phyloP scores from a whole-genome alignment of 441 rosid species.

The Populus hybrid region DNA sequence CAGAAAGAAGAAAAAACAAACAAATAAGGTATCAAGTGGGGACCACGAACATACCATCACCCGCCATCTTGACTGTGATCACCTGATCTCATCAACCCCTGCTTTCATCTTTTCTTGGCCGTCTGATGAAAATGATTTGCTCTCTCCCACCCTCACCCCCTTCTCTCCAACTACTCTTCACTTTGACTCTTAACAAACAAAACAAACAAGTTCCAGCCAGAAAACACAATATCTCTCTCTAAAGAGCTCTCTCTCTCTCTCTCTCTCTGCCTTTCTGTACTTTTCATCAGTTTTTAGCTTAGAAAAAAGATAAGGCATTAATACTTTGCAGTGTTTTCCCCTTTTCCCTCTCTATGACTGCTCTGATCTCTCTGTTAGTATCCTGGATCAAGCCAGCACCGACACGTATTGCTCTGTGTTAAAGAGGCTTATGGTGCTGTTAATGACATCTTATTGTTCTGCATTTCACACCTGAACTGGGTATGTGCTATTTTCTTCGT shows the following conservation, averaged over 20 bases:
- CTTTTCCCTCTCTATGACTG: not conserved
- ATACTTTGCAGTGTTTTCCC: slow-evolving; percentile 3
- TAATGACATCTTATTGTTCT: slow-evolving; percentile 16
- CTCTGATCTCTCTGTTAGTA: slow-evolving; percentile 1
- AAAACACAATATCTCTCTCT: not conserved
- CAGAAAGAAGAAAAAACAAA: not conserved
- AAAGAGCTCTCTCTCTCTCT: not conserved
- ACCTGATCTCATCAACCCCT: not conserved
- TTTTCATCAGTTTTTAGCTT: not conserved
- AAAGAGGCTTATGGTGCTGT: slow-evolving; percentile 2
- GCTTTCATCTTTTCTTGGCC: slow-evolving; percentile 21
- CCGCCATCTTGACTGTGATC: slow-evolving; percentile 30
- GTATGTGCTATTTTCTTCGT: slow-evolving; percentile 13
- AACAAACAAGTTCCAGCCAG: slow-evolving; percentile 20
- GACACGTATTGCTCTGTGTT: not conserved
- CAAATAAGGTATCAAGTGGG: slow-evolving; percentile 11
- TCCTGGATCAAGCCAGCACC: too few relatives aligned
- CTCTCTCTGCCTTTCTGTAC: not conserved
- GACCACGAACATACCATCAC: slow-evolving; percentile 21
- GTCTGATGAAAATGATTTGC: slow-evolving; percentile 16
- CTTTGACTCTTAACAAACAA: slow-evolving; percentile 7
- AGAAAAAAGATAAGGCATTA: slow-evolving; percentile 7
- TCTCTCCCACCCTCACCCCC: not conserved
- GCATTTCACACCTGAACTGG: slow-evolving; percentile 32
- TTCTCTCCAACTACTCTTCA: not conserved